Evolutionary conservation across 192 early-diverging fungal species (phyloP).

Genomic region (Kickxella alabastrina): DNA sequence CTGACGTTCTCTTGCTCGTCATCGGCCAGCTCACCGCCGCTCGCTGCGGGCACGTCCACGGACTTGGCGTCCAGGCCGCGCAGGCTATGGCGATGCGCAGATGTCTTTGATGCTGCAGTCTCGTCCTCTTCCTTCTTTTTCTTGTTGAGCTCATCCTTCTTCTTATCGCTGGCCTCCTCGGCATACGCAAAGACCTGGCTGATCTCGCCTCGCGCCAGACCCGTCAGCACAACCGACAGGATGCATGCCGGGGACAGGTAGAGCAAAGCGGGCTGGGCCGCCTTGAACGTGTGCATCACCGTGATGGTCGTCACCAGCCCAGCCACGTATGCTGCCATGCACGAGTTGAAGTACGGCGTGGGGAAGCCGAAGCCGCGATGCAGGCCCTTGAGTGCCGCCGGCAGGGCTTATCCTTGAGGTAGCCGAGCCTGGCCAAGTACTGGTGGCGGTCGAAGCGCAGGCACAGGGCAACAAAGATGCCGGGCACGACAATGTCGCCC

Average conservation of each 20-base stretch:
- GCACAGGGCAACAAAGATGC: slow-evolving; percentile 90
- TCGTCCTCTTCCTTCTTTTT: slow-evolving; percentile 38
- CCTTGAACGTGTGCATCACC: slow-evolving; percentile 94
- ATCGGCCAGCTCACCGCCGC: slow-evolving; percentile 41
- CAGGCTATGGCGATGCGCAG: slow-evolving; percentile 41
- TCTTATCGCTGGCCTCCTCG: slow-evolving; percentile 60
- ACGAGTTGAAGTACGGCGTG: slow-evolving; percentile 86
- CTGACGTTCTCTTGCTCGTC: slow-evolving; percentile 49
- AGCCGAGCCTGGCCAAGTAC: slow-evolving; percentile 58
- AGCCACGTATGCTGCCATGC: slow-evolving; percentile 72
- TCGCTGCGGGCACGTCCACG: slow-evolving; percentile 1
- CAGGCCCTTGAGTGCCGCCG: slow-evolving; percentile 23
- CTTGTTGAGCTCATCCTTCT: slow-evolving; percentile 47
- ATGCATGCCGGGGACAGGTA: slow-evolving; percentile 98
- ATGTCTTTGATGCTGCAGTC: neutral
- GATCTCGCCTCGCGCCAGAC: slow-evolving; percentile 63
- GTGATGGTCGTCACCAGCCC: slow-evolving; percentile 85
- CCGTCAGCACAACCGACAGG: slow-evolving; percentile 69
- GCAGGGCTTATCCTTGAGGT: slow-evolving; percentile 52
- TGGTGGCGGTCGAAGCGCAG: slow-evolving; percentile 82
- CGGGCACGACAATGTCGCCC: slow-evolving; percentile 96
- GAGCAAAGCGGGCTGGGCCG: slow-evolving; percentile 93
- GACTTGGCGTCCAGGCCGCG: slow-evolving; percentile 21
- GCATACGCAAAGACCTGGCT: slow-evolving; percentile 61
- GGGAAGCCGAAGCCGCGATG: slow-evolving; percentile 57